phyloP scores from a whole-genome alignment of 2,329 filamentous ascomycete species.

The Fusarium lateritium region DNA sequence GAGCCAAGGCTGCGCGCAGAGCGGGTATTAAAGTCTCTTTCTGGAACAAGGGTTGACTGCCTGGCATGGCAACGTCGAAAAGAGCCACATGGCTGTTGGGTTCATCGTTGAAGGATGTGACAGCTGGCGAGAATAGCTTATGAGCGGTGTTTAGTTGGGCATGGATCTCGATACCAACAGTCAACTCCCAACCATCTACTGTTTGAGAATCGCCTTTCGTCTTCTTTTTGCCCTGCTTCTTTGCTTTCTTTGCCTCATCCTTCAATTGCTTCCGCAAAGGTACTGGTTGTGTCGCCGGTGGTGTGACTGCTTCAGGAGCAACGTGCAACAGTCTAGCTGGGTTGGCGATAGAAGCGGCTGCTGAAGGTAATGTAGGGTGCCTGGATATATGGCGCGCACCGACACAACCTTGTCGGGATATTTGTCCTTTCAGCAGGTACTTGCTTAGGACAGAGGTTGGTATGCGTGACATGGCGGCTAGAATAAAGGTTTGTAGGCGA shows the following conservation, averaged over 20 bases:
- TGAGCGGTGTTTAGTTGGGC: conserved; percentile 90
- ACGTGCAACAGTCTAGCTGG: conserved; percentile 52
- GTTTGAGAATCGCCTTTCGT: conserved; percentile 64
- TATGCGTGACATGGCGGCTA: conserved; percentile 60
- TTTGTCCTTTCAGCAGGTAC: conserved; percentile 64
- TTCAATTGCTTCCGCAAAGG: conserved; percentile 81
- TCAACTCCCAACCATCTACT: conserved; percentile 86
- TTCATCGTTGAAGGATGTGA: conserved; percentile 73
- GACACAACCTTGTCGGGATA: conserved; percentile 61
- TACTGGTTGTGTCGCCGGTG: conserved; percentile 48
- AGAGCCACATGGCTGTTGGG: conserved; percentile 91
- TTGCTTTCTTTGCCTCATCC: conserved; percentile 78
- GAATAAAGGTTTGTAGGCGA: too few relatives aligned
- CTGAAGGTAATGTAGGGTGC: conserved; percentile 32
- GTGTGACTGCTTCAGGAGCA: conserved; percentile 45
- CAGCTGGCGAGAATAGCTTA: conserved; percentile 89
- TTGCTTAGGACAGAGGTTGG: conserved; percentile 61
- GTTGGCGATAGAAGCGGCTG: conserved; percentile 21
- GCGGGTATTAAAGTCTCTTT: conserved; percentile 87
- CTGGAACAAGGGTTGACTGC: conserved; percentile 90
- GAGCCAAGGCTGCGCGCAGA: conserved; percentile 87
- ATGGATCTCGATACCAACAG: conserved; percentile 97
- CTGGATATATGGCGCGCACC: conserved; percentile 29
- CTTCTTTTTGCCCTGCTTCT: conserved; percentile 71
- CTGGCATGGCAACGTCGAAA: conserved; percentile 92